A percentile compares a stretch with the other conserved stretches of the same genome.
Evolutionary conservation across 306 rosid genomes (phyloP).

Genomic region (Vigna hirtella): DNA sequence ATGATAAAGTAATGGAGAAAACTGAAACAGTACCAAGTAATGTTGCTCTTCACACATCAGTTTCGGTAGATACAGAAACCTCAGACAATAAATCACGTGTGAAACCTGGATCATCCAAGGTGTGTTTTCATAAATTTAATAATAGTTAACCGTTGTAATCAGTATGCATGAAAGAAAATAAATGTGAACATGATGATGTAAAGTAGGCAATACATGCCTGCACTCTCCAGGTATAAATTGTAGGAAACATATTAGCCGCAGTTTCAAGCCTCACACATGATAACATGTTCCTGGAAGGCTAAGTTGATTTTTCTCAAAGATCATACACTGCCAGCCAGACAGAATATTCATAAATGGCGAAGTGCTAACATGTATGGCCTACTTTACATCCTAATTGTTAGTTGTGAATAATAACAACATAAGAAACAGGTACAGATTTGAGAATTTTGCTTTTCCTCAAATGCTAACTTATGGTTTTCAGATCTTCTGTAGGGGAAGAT

Average conservation of each 20-base stretch:
- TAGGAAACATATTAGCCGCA: constrained; percentile 3
- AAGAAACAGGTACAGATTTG: neutral
- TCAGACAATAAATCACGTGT: constrained; percentile 46
- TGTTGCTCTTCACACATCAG: constrained; percentile 51
- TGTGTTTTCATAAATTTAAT: constrained; percentile 48
- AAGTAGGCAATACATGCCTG: too few relatives aligned
- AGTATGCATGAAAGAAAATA: neutral
- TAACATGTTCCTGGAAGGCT: neutral
- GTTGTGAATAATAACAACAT: neutral
- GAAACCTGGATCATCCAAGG: constrained; percentile 61
- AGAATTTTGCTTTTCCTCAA: neutral
- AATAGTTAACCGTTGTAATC: constrained; percentile 14
- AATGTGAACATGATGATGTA: neutral
- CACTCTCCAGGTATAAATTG: neutral
- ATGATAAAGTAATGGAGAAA: constrained; percentile 49
- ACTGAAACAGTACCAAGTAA: constrained; percentile 47
- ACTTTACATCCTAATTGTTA: constrained; percentile 7
- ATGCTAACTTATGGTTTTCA: neutral
- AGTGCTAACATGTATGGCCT: neutral
- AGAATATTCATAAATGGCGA: constrained; percentile 18
- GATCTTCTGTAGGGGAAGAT: constrained; percentile 23
- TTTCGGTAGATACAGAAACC: constrained; percentile 50
- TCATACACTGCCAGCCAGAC: neutral
- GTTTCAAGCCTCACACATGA: constrained; percentile 20
- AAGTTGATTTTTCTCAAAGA: constrained; percentile 5